Base-by-base conservation (phyloP, 2,329 filamentous ascomycete genomes). In the Capronia epimyces region DNA sequence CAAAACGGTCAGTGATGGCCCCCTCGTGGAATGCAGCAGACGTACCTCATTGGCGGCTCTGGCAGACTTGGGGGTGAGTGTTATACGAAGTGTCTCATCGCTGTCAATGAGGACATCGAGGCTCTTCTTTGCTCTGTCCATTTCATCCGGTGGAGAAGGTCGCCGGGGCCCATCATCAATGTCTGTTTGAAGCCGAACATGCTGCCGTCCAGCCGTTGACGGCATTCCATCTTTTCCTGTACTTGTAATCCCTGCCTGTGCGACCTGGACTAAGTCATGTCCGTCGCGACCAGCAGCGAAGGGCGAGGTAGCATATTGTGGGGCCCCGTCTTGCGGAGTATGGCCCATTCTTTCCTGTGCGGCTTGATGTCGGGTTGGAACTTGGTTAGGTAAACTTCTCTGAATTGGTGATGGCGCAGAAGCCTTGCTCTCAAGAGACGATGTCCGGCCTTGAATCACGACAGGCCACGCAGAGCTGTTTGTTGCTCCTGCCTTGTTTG, bases 101-200 rank as follows among this genome's bases (percentile, higher is more conserved):
- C 87, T 89, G 50, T 87, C 81, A 56, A 93, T 90, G 44, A 91
- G 74, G 60, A 89, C 79, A 63, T 93, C 87, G 62, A 93, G 84
- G 60, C 86, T 80, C 8, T 80, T 78, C 43, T 84, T 79, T 51
- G 83, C 79, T 40, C 80, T 79, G 5, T 62, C 63, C 21, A 57
- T 48, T 15, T 65, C 65, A 18, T 65, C 65, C 22, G 46, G 45
- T 12, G 43, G 39, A 8, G 39, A 7, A 13, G 15, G n/a, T 8
- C 39, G 49, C 20, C 48, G 27, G 29, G 22, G 32, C 13, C 51
- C 51, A 25, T 57, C 47, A 20, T 57, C 56, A 15, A 48, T 37
- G 16, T 57, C 56, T 37, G 59, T 50, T 12, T 57, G 55, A 42
- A 60, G 46, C n/a, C 55, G 53, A 37, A 61, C 40, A 45, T 57